phyloP scores from a whole-genome alignment of 2,329 filamentous ascomycete species.

The Diplodia intermedia region DNA sequence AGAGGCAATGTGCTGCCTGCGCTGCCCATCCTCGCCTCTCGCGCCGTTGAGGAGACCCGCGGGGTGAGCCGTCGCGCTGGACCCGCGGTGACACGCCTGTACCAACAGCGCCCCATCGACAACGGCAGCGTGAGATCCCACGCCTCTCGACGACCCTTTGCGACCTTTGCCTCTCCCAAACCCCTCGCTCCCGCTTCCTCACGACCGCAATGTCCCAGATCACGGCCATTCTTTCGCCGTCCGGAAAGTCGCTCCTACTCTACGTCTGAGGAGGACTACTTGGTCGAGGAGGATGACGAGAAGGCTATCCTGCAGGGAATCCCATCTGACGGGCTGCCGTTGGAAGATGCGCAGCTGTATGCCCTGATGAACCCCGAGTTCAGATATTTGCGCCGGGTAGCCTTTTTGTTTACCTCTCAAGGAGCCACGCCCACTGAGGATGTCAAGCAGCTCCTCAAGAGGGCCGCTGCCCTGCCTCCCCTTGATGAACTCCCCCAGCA shows the following conservation, averaged over 20 bases:
- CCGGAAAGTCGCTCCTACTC: slow-evolving; percentile 6
- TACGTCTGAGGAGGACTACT: slow-evolving; percentile 13
- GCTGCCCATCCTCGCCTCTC: slow-evolving; percentile 51
- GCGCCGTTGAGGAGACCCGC: slow-evolving; percentile 41
- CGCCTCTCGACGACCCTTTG: neutral
- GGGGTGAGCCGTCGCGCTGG: neutral
- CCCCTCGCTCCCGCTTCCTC: neutral
- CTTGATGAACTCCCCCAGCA: slow-evolving; percentile 18
- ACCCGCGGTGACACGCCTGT: too few species aligned
- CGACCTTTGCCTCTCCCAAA: neutral
- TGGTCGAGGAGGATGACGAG: slow-evolving; percentile 27
- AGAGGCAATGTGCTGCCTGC: slow-evolving; percentile 36
- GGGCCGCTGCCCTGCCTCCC: neutral
- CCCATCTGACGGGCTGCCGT: neutral
- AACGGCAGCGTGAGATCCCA: neutral
- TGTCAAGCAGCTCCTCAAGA: neutral
- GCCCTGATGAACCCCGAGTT: slow-evolving; percentile 8
- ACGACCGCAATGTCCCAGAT: neutral
- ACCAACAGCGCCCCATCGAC: neutral
- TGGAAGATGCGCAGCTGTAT: neutral
- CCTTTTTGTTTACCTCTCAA: neutral
- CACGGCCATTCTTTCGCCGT: neutral
- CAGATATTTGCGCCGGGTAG: slow-evolving; percentile 1
- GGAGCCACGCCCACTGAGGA: neutral
- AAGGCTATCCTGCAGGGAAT: neutral